Conservation (phyloP, 768 basidiomycete genomes). For the Wakefieldia striispora region DNA sequence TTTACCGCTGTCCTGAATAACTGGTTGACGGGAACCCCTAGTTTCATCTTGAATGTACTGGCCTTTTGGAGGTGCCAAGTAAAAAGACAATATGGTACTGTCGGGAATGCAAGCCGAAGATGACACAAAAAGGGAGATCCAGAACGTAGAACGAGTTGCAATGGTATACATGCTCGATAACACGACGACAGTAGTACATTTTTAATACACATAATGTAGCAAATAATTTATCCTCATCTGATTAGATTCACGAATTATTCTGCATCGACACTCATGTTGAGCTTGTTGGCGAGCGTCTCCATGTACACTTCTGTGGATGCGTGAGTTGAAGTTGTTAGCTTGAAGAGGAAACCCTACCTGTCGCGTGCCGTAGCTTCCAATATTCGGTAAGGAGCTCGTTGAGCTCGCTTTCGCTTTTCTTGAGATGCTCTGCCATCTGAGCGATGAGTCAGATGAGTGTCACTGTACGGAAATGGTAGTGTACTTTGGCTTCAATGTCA, state of each 20-base stretch:
- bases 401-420: constrained; percentile 73
- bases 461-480: background rate
- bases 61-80: constrained; percentile 54
- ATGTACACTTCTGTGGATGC: constrained; percentile 68
- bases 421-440: constrained; percentile 76
- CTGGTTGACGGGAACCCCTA: constrained; percentile 25
- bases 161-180: constrained; percentile 1
- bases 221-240: constrained; percentile 13
- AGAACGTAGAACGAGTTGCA: constrained; percentile 14
- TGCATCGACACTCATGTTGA: constrained; percentile 54
- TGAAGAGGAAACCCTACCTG: constrained; percentile 44
- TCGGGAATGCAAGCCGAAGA: constrained; percentile 51
- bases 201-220: constrained; percentile 12
- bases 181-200: constrained; percentile 7
- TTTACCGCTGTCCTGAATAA: background rate
- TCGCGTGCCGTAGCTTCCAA: constrained; percentile 74
- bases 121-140: constrained; percentile 35
- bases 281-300: constrained; percentile 81
- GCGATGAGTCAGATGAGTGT: background rate
- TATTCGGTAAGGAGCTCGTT: constrained; percentile 81
- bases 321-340: background rate
- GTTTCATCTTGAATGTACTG: constrained; percentile 75
- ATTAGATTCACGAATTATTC: constrained; percentile 10
- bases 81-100: constrained; percentile 68
- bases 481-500: constrained; percentile 64